phyloP scores from a whole-genome alignment of 768 basidiomycete genomes.

The Hirschioporus abietinus region DNA sequence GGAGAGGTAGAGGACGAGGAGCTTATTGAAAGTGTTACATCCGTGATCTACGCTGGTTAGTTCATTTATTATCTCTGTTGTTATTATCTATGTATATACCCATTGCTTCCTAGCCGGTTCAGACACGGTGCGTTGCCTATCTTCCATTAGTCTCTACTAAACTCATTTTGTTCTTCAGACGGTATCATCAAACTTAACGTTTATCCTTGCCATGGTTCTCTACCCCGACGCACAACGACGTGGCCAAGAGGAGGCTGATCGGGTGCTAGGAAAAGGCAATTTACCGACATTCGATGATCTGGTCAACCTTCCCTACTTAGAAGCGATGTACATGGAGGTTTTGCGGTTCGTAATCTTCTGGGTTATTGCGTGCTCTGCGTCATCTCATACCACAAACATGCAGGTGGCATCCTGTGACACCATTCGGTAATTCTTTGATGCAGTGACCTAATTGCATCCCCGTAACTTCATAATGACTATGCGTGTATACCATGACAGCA shows the following conservation, averaged over 20 bases:
- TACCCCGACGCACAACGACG: slow-evolving; percentile 24
- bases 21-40: neutral
- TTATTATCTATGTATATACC: neutral
- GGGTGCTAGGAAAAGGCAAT: slow-evolving; percentile 21
- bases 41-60: neutral
- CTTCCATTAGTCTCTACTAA: too few relatives aligned
- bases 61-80: neutral
- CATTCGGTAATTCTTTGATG: slow-evolving; percentile 22
- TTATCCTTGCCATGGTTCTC: slow-evolving; percentile 20
- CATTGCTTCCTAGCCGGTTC: neutral
- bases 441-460: neutral
- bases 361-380: too few relatives aligned
- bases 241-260: slow-evolving; percentile 25
- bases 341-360: neutral
- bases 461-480: too few relatives aligned
- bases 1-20: neutral
- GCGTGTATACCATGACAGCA: neutral
- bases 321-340: slow-evolving; percentile 21
- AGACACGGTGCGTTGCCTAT: neutral
- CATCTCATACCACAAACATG: neutral
- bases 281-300: slow-evolving; percentile 20
- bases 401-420: slow-evolving; percentile 30
- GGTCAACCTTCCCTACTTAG: slow-evolving; percentile 20
- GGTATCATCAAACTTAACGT: neutral
- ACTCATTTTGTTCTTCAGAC: neutral